Evolutionary conservation across 345 rosid genomes (phyloP).

Genomic region (Barbarea vulgaris): DNA sequence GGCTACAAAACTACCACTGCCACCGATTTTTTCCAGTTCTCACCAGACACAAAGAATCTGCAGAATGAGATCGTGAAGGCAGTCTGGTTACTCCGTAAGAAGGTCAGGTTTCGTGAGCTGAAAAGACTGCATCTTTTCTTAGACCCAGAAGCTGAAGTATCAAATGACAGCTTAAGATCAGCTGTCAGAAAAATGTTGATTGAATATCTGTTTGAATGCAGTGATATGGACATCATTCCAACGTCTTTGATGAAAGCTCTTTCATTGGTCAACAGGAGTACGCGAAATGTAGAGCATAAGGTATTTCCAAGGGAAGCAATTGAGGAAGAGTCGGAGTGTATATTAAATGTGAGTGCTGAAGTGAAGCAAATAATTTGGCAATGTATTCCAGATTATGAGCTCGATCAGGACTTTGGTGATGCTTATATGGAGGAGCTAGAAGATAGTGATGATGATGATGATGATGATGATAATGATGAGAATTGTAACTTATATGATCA

Average conservation of each 20-base stretch:
- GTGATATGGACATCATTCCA: conserved; percentile 66
- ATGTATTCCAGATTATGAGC: conserved; percentile 54
- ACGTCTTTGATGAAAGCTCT: conserved; percentile 62
- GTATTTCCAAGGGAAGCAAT: conserved; percentile 48
- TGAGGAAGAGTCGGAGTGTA: conserved; percentile 70
- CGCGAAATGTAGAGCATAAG: conserved; percentile 35
- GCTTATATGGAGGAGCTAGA: conserved; percentile 76
- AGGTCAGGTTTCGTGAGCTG: conserved; percentile 56
- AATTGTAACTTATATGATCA: conserved; percentile 28
- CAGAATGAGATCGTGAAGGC: conserved; percentile 81
- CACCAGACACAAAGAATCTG: conserved; percentile 56
- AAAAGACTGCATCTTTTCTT: conserved; percentile 56
- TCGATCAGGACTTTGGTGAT: conserved; percentile 63
- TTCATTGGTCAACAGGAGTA: conserved; percentile 56
- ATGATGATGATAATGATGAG: conserved; percentile 37
- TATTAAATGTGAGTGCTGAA: conserved; percentile 73
- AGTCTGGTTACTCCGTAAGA: conserved; percentile 52
- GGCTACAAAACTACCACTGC: conserved; percentile 41
- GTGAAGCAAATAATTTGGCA: conserved; percentile 66
- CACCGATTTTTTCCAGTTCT: conserved; percentile 47
- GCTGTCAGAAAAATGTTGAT: conserved; percentile 58
- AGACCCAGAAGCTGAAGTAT: conserved; percentile 53
- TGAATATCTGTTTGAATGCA: conserved; percentile 73
- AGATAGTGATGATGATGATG: conserved; percentile 57
- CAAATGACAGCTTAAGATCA: conserved; percentile 51